Conservation (phyloP, 257 asterid species). For the Solanum piurae region DNA sequence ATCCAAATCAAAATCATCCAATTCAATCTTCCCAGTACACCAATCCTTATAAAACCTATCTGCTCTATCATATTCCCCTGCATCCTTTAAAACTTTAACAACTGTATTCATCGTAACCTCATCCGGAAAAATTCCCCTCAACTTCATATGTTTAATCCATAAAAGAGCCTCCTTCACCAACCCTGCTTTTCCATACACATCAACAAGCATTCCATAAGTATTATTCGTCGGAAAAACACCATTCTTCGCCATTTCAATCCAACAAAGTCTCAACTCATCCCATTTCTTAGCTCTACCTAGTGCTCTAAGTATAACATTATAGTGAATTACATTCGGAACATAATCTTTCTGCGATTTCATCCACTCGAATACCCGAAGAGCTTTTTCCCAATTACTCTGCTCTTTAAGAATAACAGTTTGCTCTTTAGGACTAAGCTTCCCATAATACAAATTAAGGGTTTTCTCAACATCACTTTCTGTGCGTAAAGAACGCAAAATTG, state of each 20-base stretch:
- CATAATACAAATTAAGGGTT: slow-evolving; percentile 43
- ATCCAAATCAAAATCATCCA: slow-evolving; percentile 66
- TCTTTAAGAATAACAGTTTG: slow-evolving; percentile 88
- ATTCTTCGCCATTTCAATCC: slow-evolving; percentile 83
- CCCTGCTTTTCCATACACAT: slow-evolving; percentile 90
- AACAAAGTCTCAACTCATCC: slow-evolving; percentile 92
- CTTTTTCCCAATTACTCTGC: slow-evolving; percentile 72
- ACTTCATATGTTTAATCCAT: slow-evolving; percentile 87
- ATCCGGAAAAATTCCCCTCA: slow-evolving; percentile 73
- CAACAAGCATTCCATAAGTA: slow-evolving; percentile 88
- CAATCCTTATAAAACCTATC: slow-evolving; percentile 66
- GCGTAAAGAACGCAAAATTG: slow-evolving; percentile 48
- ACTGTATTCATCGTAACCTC: slow-evolving; percentile 94
- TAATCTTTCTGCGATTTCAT: slow-evolving; percentile 71
- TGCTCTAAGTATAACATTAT: slow-evolving; percentile 73
- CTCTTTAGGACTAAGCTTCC: slow-evolving; percentile 67
- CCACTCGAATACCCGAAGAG: slow-evolving; percentile 73
- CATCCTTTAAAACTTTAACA: slow-evolving; percentile 79
- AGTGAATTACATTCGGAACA: slow-evolving; percentile 79
- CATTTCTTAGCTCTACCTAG: slow-evolving; percentile 79
- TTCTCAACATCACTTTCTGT: slow-evolving; percentile 49
- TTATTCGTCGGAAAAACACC: slow-evolving; percentile 67
- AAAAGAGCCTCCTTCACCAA: slow-evolving; percentile 78
- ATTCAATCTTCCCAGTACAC: slow-evolving; percentile 59
- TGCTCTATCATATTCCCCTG: slow-evolving; percentile 56